A percentile compares a stretch with the other conserved stretches of the same genome.
Evolutionary conservation across 257 asterid genomes (phyloP).

Genomic region (Solanum appendiculatum): DNA sequence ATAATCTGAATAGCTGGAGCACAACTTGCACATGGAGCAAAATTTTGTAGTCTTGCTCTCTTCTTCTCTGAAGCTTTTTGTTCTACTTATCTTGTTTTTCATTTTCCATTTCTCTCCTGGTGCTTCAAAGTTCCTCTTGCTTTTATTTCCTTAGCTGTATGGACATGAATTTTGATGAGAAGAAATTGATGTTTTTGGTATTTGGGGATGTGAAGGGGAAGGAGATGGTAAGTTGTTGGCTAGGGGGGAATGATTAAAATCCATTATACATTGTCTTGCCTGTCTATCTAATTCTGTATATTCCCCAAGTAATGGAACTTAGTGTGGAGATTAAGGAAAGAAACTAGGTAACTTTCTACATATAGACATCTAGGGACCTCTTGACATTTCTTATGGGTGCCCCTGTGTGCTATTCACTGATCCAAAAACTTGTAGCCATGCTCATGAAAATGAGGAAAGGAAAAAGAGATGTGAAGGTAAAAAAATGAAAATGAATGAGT

Average conservation of each 20-base stretch:
- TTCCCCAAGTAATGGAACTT: background rate
- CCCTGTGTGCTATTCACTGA: background rate
- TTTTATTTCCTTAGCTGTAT: background rate
- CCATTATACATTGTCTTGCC: background rate
- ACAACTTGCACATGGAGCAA: background rate
- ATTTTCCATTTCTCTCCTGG: background rate
- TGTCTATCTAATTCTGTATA: background rate
- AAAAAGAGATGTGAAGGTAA: background rate
- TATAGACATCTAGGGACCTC: background rate
- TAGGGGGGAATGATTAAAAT: background rate
- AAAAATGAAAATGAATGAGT: background rate
- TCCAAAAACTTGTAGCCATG: background rate
- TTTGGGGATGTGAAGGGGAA: background rate
- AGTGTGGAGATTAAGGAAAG: background rate
- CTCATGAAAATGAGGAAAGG: background rate
- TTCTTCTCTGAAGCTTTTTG: background rate
- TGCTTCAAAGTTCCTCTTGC: background rate
- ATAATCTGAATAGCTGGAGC: background rate
- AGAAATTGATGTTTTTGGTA: background rate
- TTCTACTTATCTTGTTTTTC: background rate
- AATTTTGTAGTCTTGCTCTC: background rate
- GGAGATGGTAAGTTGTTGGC: background rate
- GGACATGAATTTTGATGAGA: background rate
- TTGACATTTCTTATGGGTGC: background rate
- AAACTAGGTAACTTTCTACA: background rate